Conservation (phyloP, 1,284 basidiomycete genomes). For the Apiotrichum domesticum region DNA sequence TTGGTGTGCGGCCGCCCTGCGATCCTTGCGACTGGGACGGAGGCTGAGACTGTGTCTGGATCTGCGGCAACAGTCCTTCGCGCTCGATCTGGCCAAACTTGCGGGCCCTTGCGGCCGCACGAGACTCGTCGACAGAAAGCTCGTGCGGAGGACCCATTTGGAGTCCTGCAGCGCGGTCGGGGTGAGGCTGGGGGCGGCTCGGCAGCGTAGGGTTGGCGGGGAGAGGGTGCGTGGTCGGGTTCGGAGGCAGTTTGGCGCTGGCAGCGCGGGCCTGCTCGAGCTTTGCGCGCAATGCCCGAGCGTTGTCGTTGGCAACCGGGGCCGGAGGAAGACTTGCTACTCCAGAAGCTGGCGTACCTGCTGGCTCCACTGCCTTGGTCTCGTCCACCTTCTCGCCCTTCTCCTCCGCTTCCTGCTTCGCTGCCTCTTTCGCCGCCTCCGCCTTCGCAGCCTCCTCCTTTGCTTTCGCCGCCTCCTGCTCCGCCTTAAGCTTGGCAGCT, state of each 20-base stretch:
- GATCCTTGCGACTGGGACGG: too few relatives aligned
- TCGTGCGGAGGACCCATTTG: constrained; percentile 31
- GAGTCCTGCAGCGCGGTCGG: neutral
- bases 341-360: constrained; percentile 13
- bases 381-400: too few relatives aligned
- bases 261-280: constrained; percentile 20
- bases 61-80: neutral
- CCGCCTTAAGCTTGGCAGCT: neutral
- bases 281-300: constrained; percentile 26
- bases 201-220: constrained; percentile 1
- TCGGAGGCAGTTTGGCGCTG: neutral
- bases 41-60: too few relatives aligned
- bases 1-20: neutral
- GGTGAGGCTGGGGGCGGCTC: neutral
- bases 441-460: constrained; percentile 1
- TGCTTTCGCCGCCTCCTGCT: constrained; percentile 1
- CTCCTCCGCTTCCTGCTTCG: too few relatives aligned
- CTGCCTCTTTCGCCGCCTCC: neutral
- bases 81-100: constrained; percentile 28
- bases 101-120: constrained; percentile 31
- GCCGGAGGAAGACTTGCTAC: constrained; percentile 6
- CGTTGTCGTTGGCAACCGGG: constrained; percentile 9
- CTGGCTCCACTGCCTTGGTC: constrained; percentile 1
- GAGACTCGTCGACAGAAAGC: constrained; percentile 29
- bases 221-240: constrained; percentile 1